Evolutionary conservation across 305 asterid genomes (phyloP).

Genomic region (Fraxinus angustifolia): DNA sequence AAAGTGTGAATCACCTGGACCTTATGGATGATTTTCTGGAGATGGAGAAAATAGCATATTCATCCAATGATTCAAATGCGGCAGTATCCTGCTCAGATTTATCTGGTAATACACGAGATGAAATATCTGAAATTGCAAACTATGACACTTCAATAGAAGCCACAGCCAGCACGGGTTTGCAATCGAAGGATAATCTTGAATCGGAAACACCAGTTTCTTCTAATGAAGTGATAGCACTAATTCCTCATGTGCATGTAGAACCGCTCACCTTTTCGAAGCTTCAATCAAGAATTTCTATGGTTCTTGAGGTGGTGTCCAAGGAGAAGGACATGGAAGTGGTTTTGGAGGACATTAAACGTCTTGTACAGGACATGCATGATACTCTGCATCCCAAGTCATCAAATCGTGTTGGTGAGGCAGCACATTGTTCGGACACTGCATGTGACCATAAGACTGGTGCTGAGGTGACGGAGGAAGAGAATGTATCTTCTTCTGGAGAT

Average conservation of each 20-base stretch:
- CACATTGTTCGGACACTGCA: constrained; percentile 27
- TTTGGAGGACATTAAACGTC: constrained; percentile 47
- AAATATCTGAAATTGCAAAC: constrained; percentile 34
- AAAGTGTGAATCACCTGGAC: constrained; percentile 55
- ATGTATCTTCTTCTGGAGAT: constrained; percentile 24
- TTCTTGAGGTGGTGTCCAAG: constrained; percentile 51
- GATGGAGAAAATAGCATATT: constrained; percentile 85
- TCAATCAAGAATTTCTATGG: constrained; percentile 53
- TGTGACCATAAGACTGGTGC: constrained; percentile 24
- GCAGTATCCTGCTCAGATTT: constrained; percentile 33
- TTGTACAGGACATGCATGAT: constrained; percentile 59
- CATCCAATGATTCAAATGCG: constrained; percentile 42
- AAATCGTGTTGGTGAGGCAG: constrained; percentile 28
- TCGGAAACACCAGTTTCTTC: constrained; percentile 13
- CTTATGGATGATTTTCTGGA: constrained; percentile 96
- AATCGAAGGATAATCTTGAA: constrained; percentile 23
- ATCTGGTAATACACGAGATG: constrained; percentile 28
- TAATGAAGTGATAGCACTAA: background rate
- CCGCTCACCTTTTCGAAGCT: constrained; percentile 44
- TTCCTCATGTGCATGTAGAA: constrained; percentile 31
- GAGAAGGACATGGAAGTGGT: constrained; percentile 54
- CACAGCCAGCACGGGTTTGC: constrained; percentile 23
- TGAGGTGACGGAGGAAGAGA: constrained; percentile 30
- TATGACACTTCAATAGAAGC: constrained; percentile 32
- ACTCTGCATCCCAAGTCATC: constrained; percentile 34